Conservation (phyloP, 352 stramenopile species). For the Aphanomyces invadans region DNA sequence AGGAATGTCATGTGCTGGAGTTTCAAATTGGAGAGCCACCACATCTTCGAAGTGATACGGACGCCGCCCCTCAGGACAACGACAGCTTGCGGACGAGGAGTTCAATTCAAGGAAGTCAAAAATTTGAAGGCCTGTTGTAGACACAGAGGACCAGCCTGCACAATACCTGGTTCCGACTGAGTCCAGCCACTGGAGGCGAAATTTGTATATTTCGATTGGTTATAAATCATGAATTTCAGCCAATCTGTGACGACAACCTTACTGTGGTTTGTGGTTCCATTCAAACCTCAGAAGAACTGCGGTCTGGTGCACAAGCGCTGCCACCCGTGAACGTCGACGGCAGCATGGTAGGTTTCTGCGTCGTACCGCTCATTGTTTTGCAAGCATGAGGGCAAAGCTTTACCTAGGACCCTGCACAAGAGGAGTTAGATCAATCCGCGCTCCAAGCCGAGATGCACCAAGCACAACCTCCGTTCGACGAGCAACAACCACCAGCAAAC, state of each 20-base stretch:
- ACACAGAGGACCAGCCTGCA: too few relatives aligned
- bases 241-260: neutral
- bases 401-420: neutral
- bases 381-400: neutral
- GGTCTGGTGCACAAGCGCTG: neutral
- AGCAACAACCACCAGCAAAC: neutral
- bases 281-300: constrained; percentile 13
- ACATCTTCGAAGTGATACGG: too few relatives aligned
- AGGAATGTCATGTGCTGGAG: too few relatives aligned
- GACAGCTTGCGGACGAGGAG: too few relatives aligned
- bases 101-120: too few relatives aligned
- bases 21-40: too few relatives aligned
- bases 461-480: neutral
- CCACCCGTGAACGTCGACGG: neutral
- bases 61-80: too few relatives aligned
- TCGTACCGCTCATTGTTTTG: too few relatives aligned
- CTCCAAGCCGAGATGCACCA: neutral
- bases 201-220: neutral
- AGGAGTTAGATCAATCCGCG: neutral
- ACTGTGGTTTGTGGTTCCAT: constrained; percentile 13
- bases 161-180: too few relatives aligned
- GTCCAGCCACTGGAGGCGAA: neutral
- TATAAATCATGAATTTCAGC: neutral
- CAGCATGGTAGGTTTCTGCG: neutral
- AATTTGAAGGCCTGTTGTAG: too few relatives aligned